A percentile compares a stretch with the other conserved stretches of the same genome.
Conservation (phyloP, 768 basidiomycete genomes). For the Lentinus tigrinus region DNA sequence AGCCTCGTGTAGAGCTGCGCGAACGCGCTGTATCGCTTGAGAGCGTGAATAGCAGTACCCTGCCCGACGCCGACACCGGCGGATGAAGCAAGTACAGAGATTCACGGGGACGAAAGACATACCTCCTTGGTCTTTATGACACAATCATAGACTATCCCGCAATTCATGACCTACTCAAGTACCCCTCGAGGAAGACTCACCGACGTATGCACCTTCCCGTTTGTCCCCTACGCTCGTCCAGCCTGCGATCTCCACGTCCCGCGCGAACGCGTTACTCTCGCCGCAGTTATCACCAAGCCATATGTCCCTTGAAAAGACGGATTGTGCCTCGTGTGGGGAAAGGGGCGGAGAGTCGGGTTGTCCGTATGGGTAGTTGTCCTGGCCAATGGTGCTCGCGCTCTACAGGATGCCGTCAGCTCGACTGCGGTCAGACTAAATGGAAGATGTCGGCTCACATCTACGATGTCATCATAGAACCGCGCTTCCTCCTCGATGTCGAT, state of each 20-base stretch:
- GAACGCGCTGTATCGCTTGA: constrained; percentile 70
- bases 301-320: constrained; percentile 67
- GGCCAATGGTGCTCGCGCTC: constrained; percentile 11
- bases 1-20: constrained; percentile 50
- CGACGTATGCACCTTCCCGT: constrained; percentile 62
- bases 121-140: constrained; percentile 66
- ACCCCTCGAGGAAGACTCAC: constrained; percentile 33
- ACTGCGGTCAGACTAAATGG: constrained; percentile 5
- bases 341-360: constrained; percentile 7
- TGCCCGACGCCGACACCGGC: constrained; percentile 24
- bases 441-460: constrained; percentile 37
- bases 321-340: constrained; percentile 34
- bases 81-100: neutral
- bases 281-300: constrained; percentile 65
- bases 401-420: neutral
- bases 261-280: constrained; percentile 54
- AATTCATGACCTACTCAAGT: neutral
- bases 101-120: constrained; percentile 3
- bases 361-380: constrained; percentile 10
- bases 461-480: constrained; percentile 63
- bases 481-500: constrained; percentile 74
- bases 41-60: constrained; percentile 62
- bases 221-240: constrained; percentile 75
- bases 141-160: constrained; percentile 59
- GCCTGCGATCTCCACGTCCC: constrained; percentile 62